These are phyloP conservation scores for Pouteria glomerata DNA, from an alignment of 148 eudicot genomes.

Conservation along the genomic window DNA sequence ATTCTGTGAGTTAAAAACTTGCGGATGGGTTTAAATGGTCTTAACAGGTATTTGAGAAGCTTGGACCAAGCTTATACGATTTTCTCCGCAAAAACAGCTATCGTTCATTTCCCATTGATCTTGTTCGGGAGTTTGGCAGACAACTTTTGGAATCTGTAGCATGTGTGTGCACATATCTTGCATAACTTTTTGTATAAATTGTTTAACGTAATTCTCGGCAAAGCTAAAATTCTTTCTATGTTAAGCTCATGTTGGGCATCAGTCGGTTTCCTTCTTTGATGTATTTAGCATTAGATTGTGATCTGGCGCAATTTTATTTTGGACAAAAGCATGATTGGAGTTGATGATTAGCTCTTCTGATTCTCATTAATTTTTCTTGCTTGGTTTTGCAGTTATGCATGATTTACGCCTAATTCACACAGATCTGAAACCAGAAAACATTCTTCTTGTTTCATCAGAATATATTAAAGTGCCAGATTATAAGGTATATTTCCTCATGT, in stretches of 20 bases:
- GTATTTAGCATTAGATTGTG: neutral
- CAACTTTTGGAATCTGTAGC: conserved; percentile 69
- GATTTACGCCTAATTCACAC: conserved; percentile 60
- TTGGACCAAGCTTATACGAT: conserved; percentile 67
- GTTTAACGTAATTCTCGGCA: conserved; percentile 10
- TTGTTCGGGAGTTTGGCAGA: conserved; percentile 64
- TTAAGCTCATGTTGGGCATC: neutral
- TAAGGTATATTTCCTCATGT: conserved; percentile 34
- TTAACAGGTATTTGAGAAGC: conserved; percentile 68
- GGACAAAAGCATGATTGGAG: neutral
- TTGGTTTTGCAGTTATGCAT: conserved; percentile 53
- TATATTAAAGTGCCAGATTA: conserved; percentile 52
- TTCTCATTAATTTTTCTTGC: conserved; percentile 10
- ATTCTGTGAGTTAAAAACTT: conserved; percentile 41
- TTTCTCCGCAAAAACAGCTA: conserved; percentile 64
- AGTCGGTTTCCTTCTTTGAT: neutral
- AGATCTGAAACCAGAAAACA: conserved; percentile 58
- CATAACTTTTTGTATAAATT: conserved; percentile 12
- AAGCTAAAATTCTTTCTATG: neutral
- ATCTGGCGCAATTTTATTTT: neutral
- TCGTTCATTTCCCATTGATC: conserved; percentile 65
- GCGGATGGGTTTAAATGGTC: conserved; percentile 36
- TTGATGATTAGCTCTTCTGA: neutral
- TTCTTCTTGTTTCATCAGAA: conserved; percentile 54
- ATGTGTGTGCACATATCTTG: conserved; percentile 48